Evolutionary conservation across 495 filamentous ascomycete species (phyloP).

Genomic region (Lentithecium fluviatile): DNA sequence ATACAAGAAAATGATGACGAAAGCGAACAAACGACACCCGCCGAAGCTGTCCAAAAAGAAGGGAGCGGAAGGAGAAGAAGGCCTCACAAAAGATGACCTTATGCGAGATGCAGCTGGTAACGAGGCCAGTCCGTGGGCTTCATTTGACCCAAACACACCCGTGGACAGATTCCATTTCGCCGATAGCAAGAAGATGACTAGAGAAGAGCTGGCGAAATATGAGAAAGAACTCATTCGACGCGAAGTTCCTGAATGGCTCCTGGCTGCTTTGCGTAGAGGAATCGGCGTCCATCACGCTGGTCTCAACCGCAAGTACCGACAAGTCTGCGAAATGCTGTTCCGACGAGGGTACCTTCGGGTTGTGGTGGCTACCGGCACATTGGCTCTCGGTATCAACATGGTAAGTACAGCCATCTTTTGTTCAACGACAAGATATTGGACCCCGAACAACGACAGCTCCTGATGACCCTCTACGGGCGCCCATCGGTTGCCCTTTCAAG

Average conservation of each 20-base stretch:
- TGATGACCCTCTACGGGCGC: no score
- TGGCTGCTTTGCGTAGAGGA: constrained; percentile 59
- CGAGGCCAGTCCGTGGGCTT: constrained; percentile 56
- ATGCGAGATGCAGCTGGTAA: constrained; percentile 52
- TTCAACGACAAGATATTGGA: not conserved
- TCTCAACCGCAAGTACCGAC: constrained; percentile 73
- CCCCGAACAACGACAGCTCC: no score
- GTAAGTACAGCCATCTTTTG: not conserved
- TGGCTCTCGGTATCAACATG: constrained; percentile 81
- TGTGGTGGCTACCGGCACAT: constrained; percentile 74
- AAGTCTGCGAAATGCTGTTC: constrained; percentile 70
- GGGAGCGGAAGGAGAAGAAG: constrained; percentile 46
- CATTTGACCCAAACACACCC: constrained; percentile 65
- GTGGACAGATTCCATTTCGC: constrained; percentile 64
- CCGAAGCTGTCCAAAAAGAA: constrained; percentile 33
- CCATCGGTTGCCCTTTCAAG: not conserved
- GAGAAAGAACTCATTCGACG: constrained; percentile 48
- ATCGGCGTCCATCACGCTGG: constrained; percentile 76
- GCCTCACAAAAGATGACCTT: constrained; percentile 53
- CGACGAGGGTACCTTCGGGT: constrained; percentile 68
- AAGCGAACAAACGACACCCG: constrained; percentile 38
- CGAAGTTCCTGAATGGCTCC: constrained; percentile 49
- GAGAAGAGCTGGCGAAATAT: constrained; percentile 54
- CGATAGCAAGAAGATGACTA: constrained; percentile 53
- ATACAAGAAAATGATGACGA: constrained; percentile 48